phyloP scores from a whole-genome alignment of 202 grass and related monocot species.

The Hordeum pubiflorum region DNA sequence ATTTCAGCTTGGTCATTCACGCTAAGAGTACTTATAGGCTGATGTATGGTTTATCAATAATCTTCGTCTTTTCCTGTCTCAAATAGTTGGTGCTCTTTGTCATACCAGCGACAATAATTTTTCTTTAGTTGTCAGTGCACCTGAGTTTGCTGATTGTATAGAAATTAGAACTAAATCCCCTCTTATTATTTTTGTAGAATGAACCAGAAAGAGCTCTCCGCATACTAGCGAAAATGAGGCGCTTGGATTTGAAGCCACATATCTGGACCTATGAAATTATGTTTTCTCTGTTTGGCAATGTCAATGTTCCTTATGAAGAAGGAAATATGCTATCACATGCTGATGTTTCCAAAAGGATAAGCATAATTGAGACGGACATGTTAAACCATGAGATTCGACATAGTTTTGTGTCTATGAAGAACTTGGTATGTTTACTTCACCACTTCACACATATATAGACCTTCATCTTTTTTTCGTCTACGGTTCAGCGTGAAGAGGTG shows the following conservation, averaged over 20 bases:
- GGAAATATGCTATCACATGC: slow-evolving; percentile 74
- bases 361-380: slow-evolving; percentile 71
- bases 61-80: neutral
- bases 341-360: slow-evolving; percentile 84
- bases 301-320: slow-evolving; percentile 79
- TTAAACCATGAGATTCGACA: slow-evolving; percentile 60
- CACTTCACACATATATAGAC: slow-evolving; percentile 7
- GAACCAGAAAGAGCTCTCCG: slow-evolving; percentile 67
- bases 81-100: neutral
- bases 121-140: neutral
- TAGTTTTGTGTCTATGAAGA: slow-evolving; percentile 59
- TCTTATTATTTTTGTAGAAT: slow-evolving; percentile 47
- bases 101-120: neutral
- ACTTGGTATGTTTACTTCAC: slow-evolving; percentile 46
- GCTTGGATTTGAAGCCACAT: slow-evolving; percentile 55
- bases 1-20: slow-evolving; percentile 5
- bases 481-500: neutral
- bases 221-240: slow-evolving; percentile 66
- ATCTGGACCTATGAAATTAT: slow-evolving; percentile 59
- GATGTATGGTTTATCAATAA: neutral
- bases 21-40: neutral
- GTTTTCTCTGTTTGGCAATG: slow-evolving; percentile 71
- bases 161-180: slow-evolving; percentile 15
- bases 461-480: neutral
- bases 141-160: neutral